Conservation (phyloP, 345 rosid species). For the Abelmoschus esculentus region DNA sequence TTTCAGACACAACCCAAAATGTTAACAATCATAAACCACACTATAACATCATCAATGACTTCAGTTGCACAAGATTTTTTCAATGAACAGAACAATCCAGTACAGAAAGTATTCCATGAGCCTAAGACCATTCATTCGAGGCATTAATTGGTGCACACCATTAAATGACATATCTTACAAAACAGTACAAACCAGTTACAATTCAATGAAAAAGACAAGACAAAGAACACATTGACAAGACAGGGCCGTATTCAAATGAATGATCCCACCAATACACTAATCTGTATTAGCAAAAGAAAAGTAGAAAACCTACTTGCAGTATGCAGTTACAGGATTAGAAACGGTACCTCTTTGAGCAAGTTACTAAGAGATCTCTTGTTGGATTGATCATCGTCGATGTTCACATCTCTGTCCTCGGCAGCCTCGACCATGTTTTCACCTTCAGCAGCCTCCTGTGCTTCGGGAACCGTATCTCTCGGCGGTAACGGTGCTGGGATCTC, state of each 20-base stretch:
- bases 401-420: constrained; percentile 4
- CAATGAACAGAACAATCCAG: background rate
- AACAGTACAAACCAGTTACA: background rate
- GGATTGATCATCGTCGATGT: constrained; percentile 13
- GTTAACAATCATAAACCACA: background rate
- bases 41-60: background rate
- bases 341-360: constrained; percentile 30
- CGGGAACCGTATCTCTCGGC: constrained; percentile 12
- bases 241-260: too few species aligned
- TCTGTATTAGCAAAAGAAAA: background rate
- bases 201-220: background rate
- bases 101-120: background rate
- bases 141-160: background rate
- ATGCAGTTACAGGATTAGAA: background rate
- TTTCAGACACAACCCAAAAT: background rate
- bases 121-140: background rate
- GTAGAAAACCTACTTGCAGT: too few species aligned
- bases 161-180: background rate
- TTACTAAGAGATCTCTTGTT: constrained; percentile 33
- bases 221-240: background rate
- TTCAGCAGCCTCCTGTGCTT: constrained; percentile 13
- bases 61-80: background rate
- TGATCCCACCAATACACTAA: background rate
- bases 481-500: constrained; percentile 18
- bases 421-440: constrained; percentile 20